Percentiles rank a stretch among this genome's conserved stretches.
Evolutionary conservation across 2,329 filamentous ascomycete genomes (phyloP).

Genomic region (Hymenoscyphus linearis): DNA sequence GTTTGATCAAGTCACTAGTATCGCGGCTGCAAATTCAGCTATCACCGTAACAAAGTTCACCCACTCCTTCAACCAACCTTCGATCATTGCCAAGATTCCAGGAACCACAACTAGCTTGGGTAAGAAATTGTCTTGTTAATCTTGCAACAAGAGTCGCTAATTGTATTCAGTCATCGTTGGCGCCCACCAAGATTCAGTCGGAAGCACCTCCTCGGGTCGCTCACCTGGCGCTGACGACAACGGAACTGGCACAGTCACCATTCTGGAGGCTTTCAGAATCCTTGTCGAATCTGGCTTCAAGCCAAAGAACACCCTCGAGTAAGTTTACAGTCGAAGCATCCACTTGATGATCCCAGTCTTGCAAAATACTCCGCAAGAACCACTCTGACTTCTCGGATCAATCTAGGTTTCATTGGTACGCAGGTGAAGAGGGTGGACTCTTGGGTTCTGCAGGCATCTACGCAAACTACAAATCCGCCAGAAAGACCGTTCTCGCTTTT

Average conservation of each 20-base stretch:
- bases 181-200: constrained; percentile 81
- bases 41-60: constrained; percentile 9
- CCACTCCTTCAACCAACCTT: constrained; percentile 12
- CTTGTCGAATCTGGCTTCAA: constrained; percentile 65
- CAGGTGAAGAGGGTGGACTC: constrained; percentile 78
- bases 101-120: constrained; percentile 9
- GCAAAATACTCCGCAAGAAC: neutral
- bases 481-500: constrained; percentile 82
- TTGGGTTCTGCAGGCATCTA: constrained; percentile 87
- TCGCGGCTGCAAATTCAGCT: constrained; percentile 6
- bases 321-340: neutral
- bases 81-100: constrained; percentile 15
- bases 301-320: constrained; percentile 74
- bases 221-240: constrained; percentile 93
- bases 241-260: constrained; percentile 85
- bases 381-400: neutral
- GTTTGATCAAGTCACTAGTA: constrained; percentile 4
- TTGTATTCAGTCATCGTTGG: constrained; percentile 62
- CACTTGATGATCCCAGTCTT: neutral
- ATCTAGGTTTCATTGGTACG: constrained; percentile 78
- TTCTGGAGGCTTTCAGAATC: constrained; percentile 80
- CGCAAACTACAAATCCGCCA: constrained; percentile 63
- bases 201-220: constrained; percentile 1
- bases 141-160: neutral
- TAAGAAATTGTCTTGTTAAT: neutral